phyloP scores from a whole-genome alignment of 2,329 filamentous ascomycete genomes.

The Gyromitra esculenta region DNA sequence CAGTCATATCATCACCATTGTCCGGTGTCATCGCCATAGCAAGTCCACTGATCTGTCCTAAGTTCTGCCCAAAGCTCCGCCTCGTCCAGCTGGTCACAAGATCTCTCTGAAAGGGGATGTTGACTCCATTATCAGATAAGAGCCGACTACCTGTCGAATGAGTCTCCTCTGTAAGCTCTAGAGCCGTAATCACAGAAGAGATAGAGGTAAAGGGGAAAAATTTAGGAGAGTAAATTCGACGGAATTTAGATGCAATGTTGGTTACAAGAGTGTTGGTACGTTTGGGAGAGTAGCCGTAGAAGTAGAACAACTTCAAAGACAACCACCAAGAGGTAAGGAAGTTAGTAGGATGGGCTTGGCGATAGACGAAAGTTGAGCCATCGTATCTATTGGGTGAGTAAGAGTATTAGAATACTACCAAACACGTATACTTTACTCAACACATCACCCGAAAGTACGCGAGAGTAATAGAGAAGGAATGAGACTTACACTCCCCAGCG shows the following conservation, averaged over 20 bases:
- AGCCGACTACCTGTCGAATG: slow-evolving; percentile 77
- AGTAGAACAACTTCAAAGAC: slow-evolving; percentile 16
- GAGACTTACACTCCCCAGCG: slow-evolving; percentile 32
- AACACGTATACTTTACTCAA: background rate
- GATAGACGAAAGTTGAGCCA: slow-evolving; percentile 12
- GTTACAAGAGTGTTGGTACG: background rate
- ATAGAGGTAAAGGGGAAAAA: slow-evolving; percentile 85
- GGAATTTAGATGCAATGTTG: slow-evolving; percentile 74
- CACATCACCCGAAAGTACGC: background rate
- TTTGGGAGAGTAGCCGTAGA: slow-evolving; percentile 27
- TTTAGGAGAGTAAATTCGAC: slow-evolving; percentile 80
- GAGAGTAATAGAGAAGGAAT: background rate
- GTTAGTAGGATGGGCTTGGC: slow-evolving; percentile 19
- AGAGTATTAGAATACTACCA: background rate
- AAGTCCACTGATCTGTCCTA: slow-evolving; percentile 84
- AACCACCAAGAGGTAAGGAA: slow-evolving; percentile 30
- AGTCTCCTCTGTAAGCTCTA: slow-evolving; percentile 74
- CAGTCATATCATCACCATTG: slow-evolving; percentile 79
- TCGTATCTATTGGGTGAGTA: slow-evolving; percentile 30
- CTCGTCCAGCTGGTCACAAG: slow-evolving; percentile 89
- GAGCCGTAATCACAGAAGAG: slow-evolving; percentile 72
- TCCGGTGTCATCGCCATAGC: slow-evolving; percentile 93
- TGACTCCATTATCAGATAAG: slow-evolving; percentile 73
- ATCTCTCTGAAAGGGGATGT: slow-evolving; percentile 74
- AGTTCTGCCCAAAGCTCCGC: slow-evolving; percentile 92